phyloP scores from a whole-genome alignment of 1,139 yeast genomes.

The Suhomyces bribrorum region DNA sequence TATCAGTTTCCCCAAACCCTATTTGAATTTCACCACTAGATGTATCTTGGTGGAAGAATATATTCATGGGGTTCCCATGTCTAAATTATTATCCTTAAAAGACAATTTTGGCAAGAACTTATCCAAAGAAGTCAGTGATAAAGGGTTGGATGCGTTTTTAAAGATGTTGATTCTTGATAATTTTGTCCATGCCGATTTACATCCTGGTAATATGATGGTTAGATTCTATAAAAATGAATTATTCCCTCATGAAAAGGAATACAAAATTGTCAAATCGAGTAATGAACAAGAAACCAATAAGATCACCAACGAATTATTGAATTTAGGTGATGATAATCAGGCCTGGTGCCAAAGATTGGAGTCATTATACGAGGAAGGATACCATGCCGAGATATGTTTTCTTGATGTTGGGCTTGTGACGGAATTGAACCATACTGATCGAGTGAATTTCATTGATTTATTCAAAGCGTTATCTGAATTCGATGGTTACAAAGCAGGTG shows the following conservation, averaged over 20 bases:
- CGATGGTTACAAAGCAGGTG: constrained; percentile 94
- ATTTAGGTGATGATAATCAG: constrained; percentile 36
- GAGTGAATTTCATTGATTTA: constrained; percentile 83
- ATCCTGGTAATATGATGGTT: constrained; percentile 93
- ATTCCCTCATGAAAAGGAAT: constrained; percentile 47
- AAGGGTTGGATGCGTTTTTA: constrained; percentile 85
- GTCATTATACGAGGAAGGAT: constrained; percentile 58
- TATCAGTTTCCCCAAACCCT: constrained; percentile 82
- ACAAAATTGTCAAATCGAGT: constrained; percentile 47
- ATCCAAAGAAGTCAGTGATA: constrained; percentile 78
- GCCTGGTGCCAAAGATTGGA: constrained; percentile 55
- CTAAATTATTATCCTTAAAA: constrained; percentile 50
- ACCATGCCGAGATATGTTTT: constrained; percentile 84
- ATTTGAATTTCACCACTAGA: constrained; percentile 62
- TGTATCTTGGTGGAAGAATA: constrained; percentile 84
- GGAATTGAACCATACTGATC: constrained; percentile 72
- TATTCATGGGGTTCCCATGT: constrained; percentile 81
- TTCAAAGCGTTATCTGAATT: constrained; percentile 87
- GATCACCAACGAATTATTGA: constrained; percentile 49
- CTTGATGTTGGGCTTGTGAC: constrained; percentile 94
- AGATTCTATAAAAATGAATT: constrained; percentile 61
- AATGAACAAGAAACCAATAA: constrained; percentile 50
- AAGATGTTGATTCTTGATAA: constrained; percentile 91
- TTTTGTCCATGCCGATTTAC: constrained; percentile 93
- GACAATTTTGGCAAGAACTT: constrained; percentile 53